Evolutionary conservation across 208 protist species (phyloP), one percentile per base, ranked within the genome.

Genomic region (Crithidia expoeki): DNA sequence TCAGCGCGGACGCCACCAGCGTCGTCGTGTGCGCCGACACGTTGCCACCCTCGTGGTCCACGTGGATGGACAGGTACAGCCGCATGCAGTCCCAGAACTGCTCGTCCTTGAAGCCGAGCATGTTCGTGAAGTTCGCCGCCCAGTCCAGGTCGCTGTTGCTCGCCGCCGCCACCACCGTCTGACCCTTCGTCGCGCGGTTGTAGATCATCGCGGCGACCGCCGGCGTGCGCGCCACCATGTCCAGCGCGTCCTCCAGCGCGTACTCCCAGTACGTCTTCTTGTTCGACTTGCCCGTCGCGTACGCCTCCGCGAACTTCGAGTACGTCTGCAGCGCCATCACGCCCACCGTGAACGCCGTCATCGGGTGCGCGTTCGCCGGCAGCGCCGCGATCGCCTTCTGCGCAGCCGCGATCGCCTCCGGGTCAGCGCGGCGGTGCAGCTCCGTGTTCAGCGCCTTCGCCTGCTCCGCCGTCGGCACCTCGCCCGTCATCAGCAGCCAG

Each of bases 31-130:
- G 98, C 40, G 98, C 98, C 46, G 93, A 97, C 98, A 97, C 36
- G 81, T 99, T 99, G 79, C 98, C 98, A 63, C 98, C 92, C 84
- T 98, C 96, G 82, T 98, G 97, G 72, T 98, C 97, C n/a, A 85
- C 83, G 81, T 99, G 97, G 60, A 99, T 93, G 47, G 83, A 90
- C 17, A 99, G 86, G 85, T 99, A 99, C 32, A 99, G 85, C 59
- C 98, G 94, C 95, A 99, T 98, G 61, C 99, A 94, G 65, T 99
- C 98, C 80, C 85, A 88, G 73, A 99, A 98, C 50, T 89, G 52
- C 47, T 90, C 59, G 60, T 91, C 84, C 42, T 81, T 85, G 76
- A 91, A 98, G 72, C 98, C 98, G 32, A 99, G 56, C 95, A 98
- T 94, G 64, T 86, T 72, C 50, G 87, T 78, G 74, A 98, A 99